Evolutionary conservation across 495 filamentous ascomycete species (phyloP).

Genomic region (Penicillium odoratum): DNA sequence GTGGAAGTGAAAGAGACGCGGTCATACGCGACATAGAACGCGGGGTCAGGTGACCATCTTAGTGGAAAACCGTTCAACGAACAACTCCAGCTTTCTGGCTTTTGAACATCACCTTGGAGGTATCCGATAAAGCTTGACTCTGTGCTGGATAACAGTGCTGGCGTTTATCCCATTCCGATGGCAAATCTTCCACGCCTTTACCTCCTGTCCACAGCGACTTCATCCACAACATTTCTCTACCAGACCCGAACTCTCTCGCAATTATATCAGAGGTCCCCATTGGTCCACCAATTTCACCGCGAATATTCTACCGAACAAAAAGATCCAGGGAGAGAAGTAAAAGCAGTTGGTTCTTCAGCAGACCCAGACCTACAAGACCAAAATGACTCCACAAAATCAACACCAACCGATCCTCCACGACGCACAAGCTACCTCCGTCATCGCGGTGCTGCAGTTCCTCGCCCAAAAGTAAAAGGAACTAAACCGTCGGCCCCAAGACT

Average conservation of each 20-base stretch:
- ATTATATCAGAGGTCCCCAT: conserved; percentile 12
- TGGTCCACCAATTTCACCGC: conserved; percentile 13
- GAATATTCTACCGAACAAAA: conserved; percentile 11
- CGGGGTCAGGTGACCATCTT: conserved; percentile 25
- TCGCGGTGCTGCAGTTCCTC: conserved; percentile 21
- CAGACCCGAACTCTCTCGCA: conserved; percentile 61
- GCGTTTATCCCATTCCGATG: conserved; percentile 15
- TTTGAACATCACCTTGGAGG: not conserved
- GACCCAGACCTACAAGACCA: not conserved
- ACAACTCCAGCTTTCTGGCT: not conserved
- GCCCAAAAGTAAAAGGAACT: not conserved
- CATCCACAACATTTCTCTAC: conserved; percentile 64
- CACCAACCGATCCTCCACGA: not conserved
- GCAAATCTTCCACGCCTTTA: conserved; percentile 24
- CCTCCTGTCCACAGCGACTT: conserved; percentile 25
- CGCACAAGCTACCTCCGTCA: conserved; percentile 29
- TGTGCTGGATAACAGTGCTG: not conserved
- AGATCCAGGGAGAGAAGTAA: not conserved
- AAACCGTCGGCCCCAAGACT: not conserved
- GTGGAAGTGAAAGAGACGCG: not conserved
- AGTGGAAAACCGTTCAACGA: not conserved
- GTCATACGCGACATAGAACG: conserved; percentile 10
- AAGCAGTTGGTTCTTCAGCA: not conserved
- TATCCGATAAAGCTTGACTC: not conserved
- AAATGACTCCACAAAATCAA: not conserved